Evolutionary conservation across 768 basidiomycete species (phyloP), one percentile per base, ranked within the genome.

Genomic region (Tulasnella sp.): DNA sequence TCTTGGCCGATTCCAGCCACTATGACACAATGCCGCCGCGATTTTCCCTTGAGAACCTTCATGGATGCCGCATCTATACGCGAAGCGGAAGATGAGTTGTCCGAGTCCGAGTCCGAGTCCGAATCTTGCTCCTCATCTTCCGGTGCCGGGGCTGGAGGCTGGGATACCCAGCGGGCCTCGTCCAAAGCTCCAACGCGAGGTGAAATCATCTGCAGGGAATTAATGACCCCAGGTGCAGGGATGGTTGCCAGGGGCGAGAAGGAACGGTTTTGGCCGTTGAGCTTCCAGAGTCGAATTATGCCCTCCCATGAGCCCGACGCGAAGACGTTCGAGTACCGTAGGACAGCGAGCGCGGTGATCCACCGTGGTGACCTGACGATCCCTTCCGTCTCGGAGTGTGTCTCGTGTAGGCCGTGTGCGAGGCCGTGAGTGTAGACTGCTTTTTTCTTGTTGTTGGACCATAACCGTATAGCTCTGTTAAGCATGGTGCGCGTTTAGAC

Each of bases 281-380:
- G 85, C 81, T 93, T 91, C 97, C 97, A 99, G 82, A 99, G 85
- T 71, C 93, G 91, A 80, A 99, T 88, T 69, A 86, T 82, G 67
- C 95, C 94, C 78, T 97, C 95, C 91, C 93, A 99, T 14, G 97
- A 99, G 39, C 97, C 96, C 7, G 96, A 95, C 0, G 89, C 94
- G 79, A 99, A 92, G 6, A 95, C 80, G 82, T 99, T 94, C 8
- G 95, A 93, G 83, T 97, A 98, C 29, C 91, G 89, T 73, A 98
- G 84, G 77, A 89, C 87, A 15, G 91, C 91, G 52, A 99, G 84
- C 0, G 93, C 87, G 0, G 94, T 97, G 81, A 99, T 90, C 96
- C 96, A 99, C 29, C 97, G 87, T 29, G 96, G 93, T 36, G 90
- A 91, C 67, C 86, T 86, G 64, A 97, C 86, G 45, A 88, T 80